These are phyloP conservation scores for Coniferiporia weirii DNA, from an alignment of 1,284 basidiomycete species.

Conservation along the genomic window DNA sequence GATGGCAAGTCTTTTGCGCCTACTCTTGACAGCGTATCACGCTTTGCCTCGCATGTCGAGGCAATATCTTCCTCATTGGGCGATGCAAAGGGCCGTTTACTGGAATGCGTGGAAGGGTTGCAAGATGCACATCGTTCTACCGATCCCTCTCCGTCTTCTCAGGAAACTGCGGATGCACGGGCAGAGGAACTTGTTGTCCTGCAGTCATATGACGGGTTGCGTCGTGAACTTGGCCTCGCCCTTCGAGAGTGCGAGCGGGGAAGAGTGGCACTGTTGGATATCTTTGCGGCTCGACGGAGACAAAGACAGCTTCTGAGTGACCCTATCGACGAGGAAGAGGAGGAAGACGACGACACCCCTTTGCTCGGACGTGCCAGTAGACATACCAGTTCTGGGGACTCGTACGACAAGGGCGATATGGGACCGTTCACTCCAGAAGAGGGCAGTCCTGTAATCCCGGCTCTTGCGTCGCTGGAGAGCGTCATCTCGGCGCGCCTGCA, in stretches of 20 bases:
- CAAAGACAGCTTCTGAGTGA: conserved; percentile 25
- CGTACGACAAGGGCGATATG: conserved; percentile 16
- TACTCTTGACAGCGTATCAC: conserved; percentile 54
- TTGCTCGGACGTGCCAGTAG: conserved; percentile 1
- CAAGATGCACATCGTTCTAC: conserved; percentile 32
- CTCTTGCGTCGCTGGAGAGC: conserved; percentile 4
- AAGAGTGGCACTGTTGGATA: conserved; percentile 52
- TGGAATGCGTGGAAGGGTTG: conserved; percentile 51
- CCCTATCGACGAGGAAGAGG: conserved; percentile 4
- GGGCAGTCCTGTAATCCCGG: conserved; percentile 14
- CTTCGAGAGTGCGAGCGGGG: conserved; percentile 76
- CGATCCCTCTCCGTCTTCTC: conserved; percentile 21
- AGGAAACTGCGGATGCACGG: conserved; percentile 22
- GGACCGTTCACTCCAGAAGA: conserved; percentile 14
- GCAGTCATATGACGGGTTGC: conserved; percentile 65
- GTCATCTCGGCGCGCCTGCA: conserved; percentile 17
- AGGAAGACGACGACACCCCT: background rate
- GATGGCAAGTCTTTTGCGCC: conserved; percentile 57
- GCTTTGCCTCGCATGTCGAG: conserved; percentile 68
- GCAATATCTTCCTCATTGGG: conserved; percentile 58
- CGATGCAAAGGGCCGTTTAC: conserved; percentile 60
- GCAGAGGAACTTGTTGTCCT: conserved; percentile 42
- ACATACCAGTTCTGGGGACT: conserved; percentile 19
- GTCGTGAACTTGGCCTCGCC: conserved; percentile 67
- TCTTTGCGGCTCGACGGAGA: conserved; percentile 42